Conservation (phyloP, 139 green algal species). For the Coelastrella sp. region DNA sequence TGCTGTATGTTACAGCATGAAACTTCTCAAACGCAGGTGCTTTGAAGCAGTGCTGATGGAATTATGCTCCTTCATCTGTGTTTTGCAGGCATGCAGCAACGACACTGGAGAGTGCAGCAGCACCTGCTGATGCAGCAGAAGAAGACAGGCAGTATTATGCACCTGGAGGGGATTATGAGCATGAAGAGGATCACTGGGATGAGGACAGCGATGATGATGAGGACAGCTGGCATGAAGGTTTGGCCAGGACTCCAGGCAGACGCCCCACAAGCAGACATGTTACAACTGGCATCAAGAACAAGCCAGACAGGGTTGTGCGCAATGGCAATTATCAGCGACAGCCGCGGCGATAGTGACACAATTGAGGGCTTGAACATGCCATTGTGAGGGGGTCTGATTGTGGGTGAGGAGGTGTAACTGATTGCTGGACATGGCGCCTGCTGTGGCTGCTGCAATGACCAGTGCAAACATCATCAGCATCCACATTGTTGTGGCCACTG, state of each 20-base stretch:
- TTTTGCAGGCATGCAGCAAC: background rate
- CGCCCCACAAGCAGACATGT: constrained; percentile 12
- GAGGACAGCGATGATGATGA: constrained; percentile 6
- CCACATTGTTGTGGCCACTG: too few relatives aligned
- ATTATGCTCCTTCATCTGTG: background rate
- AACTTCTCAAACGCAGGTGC: background rate
- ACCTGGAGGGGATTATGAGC: background rate
- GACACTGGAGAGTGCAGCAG: constrained; percentile 1
- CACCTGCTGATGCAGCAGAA: background rate
- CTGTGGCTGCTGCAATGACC: too few relatives aligned
- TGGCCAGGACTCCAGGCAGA: constrained; percentile 16
- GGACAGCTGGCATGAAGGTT: constrained; percentile 19
- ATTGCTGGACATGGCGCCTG: too few relatives aligned
- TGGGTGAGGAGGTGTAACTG: too few relatives aligned
- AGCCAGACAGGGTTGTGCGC: background rate
- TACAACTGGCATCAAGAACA: background rate
- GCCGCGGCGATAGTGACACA: background rate
- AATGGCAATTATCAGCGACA: constrained; percentile 3
- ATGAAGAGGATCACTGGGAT: constrained; percentile 22
- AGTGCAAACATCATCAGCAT: too few relatives aligned
- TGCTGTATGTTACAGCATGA: background rate
- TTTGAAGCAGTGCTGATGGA: background rate
- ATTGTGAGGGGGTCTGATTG: too few relatives aligned
- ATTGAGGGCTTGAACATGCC: too few relatives aligned
- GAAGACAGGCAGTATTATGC: background rate